A percentile compares a stretch with the other conserved stretches of the same genome.
These are phyloP conservation scores for Eucalyptus marginata DNA, from an alignment of 345 rosid genomes.

Conservation along the genomic window DNA sequence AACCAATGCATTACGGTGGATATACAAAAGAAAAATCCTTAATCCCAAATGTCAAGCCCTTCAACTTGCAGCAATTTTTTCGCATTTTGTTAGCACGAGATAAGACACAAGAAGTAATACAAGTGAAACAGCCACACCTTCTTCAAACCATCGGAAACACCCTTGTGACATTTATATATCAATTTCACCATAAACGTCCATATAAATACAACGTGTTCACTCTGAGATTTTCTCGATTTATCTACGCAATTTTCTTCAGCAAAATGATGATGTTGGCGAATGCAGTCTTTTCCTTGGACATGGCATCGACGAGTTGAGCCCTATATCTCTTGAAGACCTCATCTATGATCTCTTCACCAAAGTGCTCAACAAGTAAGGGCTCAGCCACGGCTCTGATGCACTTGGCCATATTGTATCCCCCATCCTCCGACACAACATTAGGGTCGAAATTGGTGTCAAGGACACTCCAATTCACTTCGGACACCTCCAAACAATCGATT, in stretches of 20 bases:
- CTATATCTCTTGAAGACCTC: constrained; percentile 7
- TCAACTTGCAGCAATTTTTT: background rate
- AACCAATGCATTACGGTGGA: background rate
- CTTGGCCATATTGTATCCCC: constrained; percentile 20
- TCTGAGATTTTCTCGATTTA: background rate
- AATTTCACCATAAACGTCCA: background rate
- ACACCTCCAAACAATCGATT: constrained; percentile 15
- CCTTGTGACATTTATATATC: background rate
- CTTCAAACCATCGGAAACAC: background rate
- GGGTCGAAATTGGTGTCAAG: background rate
- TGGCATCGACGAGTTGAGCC: background rate
- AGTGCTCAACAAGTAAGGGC: constrained; percentile 39
- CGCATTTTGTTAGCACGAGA: background rate
- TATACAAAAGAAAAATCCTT: background rate
- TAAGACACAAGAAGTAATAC: background rate
- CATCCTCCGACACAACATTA: background rate
- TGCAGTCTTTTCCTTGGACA: background rate
- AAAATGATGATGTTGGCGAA: background rate
- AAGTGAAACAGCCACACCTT: background rate
- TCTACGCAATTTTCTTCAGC: background rate
- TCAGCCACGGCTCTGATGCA: constrained; percentile 51
- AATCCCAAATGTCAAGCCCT: background rate
- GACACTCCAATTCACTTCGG: constrained; percentile 27
- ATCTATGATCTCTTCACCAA: constrained; percentile 15
- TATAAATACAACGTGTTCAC: background rate